phyloP scores from a whole-genome alignment of 768 basidiomycete genomes.

The Cystobasidium tubakii region DNA sequence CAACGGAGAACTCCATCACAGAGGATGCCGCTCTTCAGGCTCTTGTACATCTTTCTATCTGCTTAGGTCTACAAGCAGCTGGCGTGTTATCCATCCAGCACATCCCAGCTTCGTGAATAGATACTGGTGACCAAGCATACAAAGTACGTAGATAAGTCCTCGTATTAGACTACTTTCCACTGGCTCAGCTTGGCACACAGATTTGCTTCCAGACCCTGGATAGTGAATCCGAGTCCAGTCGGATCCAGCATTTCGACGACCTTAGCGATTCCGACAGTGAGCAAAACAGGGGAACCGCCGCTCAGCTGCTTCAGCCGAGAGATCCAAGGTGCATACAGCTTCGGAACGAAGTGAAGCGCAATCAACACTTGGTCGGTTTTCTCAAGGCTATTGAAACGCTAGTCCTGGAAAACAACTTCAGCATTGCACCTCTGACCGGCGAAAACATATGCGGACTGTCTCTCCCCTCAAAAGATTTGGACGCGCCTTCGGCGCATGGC shows the following conservation, averaged over 20 bases:
- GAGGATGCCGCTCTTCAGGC: neutral
- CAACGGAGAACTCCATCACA: neutral
- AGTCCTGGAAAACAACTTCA: neutral
- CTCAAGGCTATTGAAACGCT: slow-evolving; percentile 17
- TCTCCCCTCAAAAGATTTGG: neutral
- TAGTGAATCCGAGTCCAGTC: neutral
- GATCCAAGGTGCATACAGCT: slow-evolving; percentile 1
- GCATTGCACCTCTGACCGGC: neutral
- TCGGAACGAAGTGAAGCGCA: neutral
- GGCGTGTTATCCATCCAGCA: slow-evolving; percentile 10
- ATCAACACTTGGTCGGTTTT: slow-evolving; percentile 1
- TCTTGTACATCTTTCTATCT: neutral
- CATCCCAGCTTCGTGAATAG: neutral
- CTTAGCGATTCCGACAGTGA: neutral
- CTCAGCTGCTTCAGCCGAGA: neutral
- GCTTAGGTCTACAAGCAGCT: slow-evolving; percentile 20
- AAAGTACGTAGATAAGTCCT: slow-evolving; percentile 1
- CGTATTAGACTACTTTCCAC: slow-evolving; percentile 7
- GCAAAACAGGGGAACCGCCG: neutral
- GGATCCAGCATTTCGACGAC: neutral
- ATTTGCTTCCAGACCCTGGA: neutral
- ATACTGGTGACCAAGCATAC: neutral
- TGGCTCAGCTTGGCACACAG: neutral
- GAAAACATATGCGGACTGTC: neutral
- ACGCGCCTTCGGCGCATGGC: neutral